Conservation (phyloP, 2,329 filamentous ascomycete genomes). For the Aspergillus ruber region DNA sequence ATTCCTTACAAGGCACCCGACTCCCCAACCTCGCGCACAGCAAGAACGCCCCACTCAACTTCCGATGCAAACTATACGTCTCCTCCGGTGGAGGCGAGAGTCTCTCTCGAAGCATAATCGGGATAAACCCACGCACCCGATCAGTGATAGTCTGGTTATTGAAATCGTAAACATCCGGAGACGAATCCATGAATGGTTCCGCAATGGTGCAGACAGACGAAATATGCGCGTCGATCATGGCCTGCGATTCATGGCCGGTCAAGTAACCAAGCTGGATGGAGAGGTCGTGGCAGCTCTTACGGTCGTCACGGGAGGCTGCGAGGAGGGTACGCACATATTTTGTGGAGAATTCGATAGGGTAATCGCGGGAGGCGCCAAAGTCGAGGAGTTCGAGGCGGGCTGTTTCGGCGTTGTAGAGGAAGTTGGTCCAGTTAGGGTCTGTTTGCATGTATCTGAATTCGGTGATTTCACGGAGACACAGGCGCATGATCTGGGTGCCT, state of each 20-base stretch:
- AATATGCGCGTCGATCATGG: conserved; percentile 89
- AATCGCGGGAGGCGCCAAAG: conserved; percentile 88
- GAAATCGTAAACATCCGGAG: conserved; percentile 86
- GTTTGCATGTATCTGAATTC: conserved; percentile 99
- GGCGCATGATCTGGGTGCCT: conserved; percentile 82
- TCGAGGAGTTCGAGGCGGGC: conserved; percentile 83
- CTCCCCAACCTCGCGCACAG: conserved; percentile 83
- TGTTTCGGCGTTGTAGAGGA: conserved; percentile 71
- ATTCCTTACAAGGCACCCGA: conserved; percentile 67
- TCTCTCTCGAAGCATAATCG: conserved; percentile 84
- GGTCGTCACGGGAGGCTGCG: conserved; percentile 69
- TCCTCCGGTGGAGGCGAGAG: conserved; percentile 91
- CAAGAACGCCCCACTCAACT: conserved; percentile 90
- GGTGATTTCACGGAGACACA: conserved; percentile 86
- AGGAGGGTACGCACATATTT: conserved; percentile 74
- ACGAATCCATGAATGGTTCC: conserved; percentile 73
- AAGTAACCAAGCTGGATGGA: conserved; percentile 81
- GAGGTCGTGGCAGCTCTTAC: conserved; percentile 55
- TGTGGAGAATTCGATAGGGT: conserved; percentile 68
- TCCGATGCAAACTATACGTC: conserved; percentile 91
- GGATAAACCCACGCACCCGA: conserved; percentile 78
- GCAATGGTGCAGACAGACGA: conserved; percentile 81
- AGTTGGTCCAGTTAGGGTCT: conserved; percentile 99
- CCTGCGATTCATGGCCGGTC: conserved; percentile 76
- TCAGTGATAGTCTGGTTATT: conserved; percentile 93